A percentile compares a stretch with the other conserved stretches of the same genome.
Conservation (phyloP, 2,329 filamentous ascomycete genomes). For the Eutypa lata region DNA sequence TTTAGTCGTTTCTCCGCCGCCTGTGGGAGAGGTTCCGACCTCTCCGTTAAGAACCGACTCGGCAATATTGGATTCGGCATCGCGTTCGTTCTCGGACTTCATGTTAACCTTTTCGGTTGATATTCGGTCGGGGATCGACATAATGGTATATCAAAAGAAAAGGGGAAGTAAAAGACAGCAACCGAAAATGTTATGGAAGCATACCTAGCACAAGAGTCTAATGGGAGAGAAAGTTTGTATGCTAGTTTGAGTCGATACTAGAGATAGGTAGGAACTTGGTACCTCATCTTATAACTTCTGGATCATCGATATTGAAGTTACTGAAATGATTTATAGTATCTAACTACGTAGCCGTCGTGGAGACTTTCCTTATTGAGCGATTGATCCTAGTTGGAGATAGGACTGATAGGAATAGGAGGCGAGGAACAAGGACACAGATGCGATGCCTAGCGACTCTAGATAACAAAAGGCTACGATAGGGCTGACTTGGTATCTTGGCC, state of each 20-base stretch:
- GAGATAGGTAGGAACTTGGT: background rate
- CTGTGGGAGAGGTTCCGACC: background rate
- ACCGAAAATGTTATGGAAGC: background rate
- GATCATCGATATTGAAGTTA: too few species aligned
- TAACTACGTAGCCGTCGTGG: background rate
- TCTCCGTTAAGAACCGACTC: background rate
- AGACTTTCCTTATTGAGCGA: background rate
- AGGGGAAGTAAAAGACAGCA: background rate
- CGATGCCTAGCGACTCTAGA: background rate
- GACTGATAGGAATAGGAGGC: too few species aligned
- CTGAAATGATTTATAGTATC: background rate
- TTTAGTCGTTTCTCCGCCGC: constrained; percentile 2
- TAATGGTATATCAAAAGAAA: background rate
- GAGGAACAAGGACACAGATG: background rate
- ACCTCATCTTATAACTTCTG: too few species aligned
- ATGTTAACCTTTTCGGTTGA: background rate
- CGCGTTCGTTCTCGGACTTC: background rate
- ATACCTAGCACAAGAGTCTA: too few species aligned
- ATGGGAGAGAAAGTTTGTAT: too few species aligned
- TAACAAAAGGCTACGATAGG: background rate
- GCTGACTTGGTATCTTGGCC: background rate
- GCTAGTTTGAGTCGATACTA: background rate
- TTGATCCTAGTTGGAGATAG: background rate
- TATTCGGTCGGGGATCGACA: background rate
- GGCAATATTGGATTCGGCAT: background rate